phyloP scores from a whole-genome alignment of 75 land plant species.

The Sequoiadendron giganteum region DNA sequence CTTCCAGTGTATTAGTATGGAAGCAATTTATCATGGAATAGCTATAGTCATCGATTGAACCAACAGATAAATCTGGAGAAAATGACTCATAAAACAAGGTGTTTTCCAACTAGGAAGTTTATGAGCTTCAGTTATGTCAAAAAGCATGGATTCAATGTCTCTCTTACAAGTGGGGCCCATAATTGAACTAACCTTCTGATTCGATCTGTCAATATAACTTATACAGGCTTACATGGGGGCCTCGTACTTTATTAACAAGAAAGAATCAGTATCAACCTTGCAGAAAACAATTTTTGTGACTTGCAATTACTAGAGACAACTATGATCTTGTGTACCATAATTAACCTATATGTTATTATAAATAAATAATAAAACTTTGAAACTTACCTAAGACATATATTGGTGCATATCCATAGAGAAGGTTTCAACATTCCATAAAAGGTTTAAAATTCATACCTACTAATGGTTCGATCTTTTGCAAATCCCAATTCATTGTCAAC shows the following conservation, averaged over 20 bases:
- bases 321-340: neutral
- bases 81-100: neutral
- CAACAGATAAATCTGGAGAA: neutral
- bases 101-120: neutral
- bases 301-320: neutral
- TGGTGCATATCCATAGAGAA: neutral
- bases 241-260: neutral
- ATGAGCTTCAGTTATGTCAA: neutral
- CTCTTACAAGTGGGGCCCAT: neutral
- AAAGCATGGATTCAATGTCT: neutral
- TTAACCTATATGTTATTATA: neutral
- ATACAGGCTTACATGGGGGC: neutral
- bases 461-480: slow-evolving; percentile 91
- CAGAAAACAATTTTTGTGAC: neutral
- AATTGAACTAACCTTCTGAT: neutral
- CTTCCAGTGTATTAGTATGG: slow-evolving; percentile 2
- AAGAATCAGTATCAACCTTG: neutral
- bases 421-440: neutral
- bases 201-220: neutral
- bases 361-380: neutral
- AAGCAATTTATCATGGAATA: neutral
- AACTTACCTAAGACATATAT: neutral
- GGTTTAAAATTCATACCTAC: slow-evolving; percentile 65
- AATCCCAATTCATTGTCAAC: slow-evolving; percentile 98
- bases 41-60: neutral